These are phyloP conservation scores for Ceratobasidium sp. DNA, from an alignment of 1,284 basidiomycete genomes.

Conservation along the genomic window DNA sequence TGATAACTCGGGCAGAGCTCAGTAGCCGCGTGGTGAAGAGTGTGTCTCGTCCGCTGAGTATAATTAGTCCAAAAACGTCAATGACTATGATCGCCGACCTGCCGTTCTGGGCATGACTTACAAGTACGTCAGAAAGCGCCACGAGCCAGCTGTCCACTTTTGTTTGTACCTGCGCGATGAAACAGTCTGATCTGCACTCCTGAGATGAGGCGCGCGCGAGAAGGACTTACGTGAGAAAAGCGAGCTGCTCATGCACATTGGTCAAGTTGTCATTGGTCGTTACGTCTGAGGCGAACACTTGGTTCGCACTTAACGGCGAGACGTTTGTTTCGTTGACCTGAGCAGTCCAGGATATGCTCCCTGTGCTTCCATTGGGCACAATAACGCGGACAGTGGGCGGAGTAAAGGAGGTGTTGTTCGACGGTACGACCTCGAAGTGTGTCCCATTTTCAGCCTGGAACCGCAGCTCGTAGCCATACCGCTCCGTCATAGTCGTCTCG, in stretches of 20 bases:
- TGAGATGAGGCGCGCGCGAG: background rate
- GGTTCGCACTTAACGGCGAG: conserved; percentile 5
- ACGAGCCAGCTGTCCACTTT: conserved; percentile 60
- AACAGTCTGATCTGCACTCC: background rate
- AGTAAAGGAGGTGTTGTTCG: conserved; percentile 2
- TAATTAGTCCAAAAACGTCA: conserved; percentile 25
- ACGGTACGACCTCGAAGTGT: conserved; percentile 7
- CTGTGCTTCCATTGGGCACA: background rate
- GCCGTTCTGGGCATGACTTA: conserved; percentile 21
- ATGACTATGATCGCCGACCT: background rate
- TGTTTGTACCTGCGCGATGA: conserved; percentile 49
- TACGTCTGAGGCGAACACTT: conserved; percentile 12
- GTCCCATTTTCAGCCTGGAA: conserved; percentile 27
- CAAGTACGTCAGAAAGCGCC: conserved; percentile 59
- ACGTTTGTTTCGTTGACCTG: conserved; percentile 35
- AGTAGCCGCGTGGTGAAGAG: conserved; percentile 58
- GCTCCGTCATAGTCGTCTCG: conserved; percentile 9
- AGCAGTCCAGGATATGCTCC: conserved; percentile 19
- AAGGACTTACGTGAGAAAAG: conserved; percentile 30
- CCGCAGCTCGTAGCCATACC: conserved; percentile 25
- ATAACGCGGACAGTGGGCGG: conserved; percentile 1
- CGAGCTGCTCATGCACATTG: conserved; percentile 5
- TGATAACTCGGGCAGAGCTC: conserved; percentile 54
- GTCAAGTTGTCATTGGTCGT: background rate
- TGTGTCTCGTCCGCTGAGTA: conserved; percentile 58